Conservation (phyloP, 495 filamentous ascomycete genomes). For the Tuber brumale region DNA sequence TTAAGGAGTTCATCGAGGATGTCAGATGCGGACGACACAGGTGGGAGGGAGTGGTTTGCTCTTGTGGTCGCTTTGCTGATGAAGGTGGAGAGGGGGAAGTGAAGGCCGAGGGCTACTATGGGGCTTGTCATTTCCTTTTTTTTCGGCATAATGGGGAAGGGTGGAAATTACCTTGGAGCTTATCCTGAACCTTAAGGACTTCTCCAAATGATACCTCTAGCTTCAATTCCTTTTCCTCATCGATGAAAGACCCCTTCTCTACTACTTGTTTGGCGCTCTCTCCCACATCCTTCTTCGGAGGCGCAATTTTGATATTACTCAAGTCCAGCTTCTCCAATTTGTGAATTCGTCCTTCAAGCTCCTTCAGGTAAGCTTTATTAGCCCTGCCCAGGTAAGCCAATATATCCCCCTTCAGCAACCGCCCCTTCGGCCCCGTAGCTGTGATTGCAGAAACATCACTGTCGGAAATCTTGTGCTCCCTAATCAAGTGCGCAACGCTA, state of each 20-base stretch:
- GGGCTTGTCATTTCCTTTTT: no score
- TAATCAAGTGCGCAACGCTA: conserved; percentile 73
- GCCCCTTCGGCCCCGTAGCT: conserved; percentile 78
- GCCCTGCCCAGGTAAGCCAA: conserved; percentile 81
- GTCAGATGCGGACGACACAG: conserved; percentile 65
- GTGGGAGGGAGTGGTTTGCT: conserved; percentile 79
- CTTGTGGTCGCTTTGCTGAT: conserved; percentile 72
- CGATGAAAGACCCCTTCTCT: conserved; percentile 42
- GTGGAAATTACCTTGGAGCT: conserved; percentile 52
- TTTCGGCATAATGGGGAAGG: background rate
- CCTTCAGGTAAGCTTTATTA: conserved; percentile 58
- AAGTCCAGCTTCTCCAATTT: conserved; percentile 81
- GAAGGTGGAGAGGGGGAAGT: conserved; percentile 78
- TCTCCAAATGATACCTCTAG: conserved; percentile 69
- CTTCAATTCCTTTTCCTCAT: conserved; percentile 52
- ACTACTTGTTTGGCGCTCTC: conserved; percentile 44
- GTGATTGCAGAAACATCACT: conserved; percentile 72
- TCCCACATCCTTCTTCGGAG: conserved; percentile 46
- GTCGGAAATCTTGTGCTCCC: conserved; percentile 63
- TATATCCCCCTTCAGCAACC: conserved; percentile 91
- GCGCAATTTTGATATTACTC: conserved; percentile 82
- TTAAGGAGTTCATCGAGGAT: conserved; percentile 86
- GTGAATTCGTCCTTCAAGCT: conserved; percentile 60
- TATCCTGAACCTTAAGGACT: conserved; percentile 71
- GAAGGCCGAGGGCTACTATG: conserved; percentile 58